A percentile compares a stretch with the other conserved stretches of the same genome.
Conservation (phyloP, 2,329 filamentous ascomycete species). For the Fusarium equiseti region DNA sequence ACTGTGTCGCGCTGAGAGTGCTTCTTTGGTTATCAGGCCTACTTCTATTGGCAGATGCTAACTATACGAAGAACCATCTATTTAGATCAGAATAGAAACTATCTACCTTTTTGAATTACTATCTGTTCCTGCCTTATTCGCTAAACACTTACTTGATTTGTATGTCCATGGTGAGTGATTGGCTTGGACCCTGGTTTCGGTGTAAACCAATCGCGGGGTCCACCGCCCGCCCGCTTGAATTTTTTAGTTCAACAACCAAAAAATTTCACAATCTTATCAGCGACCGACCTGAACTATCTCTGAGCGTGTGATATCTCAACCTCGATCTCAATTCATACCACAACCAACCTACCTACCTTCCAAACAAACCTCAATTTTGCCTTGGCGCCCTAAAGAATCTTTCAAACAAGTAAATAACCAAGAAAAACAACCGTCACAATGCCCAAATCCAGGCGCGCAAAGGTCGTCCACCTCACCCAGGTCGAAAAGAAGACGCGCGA, state of each 20-base stretch:
- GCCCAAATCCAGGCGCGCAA: slow-evolving; percentile 96
- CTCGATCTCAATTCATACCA: slow-evolving; percentile 18
- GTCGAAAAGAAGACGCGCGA: slow-evolving; percentile 93
- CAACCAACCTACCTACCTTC: slow-evolving; percentile 3
- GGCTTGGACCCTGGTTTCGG: slow-evolving; percentile 32
- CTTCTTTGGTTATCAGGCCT: not conserved
- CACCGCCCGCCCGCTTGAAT: slow-evolving; percentile 31
- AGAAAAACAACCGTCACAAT: slow-evolving; percentile 63
- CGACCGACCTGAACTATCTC: slow-evolving; percentile 22
- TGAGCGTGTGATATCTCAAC: slow-evolving; percentile 17
- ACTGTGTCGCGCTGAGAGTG: not conserved
- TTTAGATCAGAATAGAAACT: not conserved
- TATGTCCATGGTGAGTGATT: slow-evolving; percentile 27
- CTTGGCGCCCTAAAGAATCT: not conserved
- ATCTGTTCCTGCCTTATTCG: not conserved
- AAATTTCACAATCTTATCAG: slow-evolving; percentile 53
- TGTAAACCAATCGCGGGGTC: slow-evolving; percentile 49
- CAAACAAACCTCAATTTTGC: not conserved
- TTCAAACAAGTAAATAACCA: not conserved
- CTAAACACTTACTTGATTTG: slow-evolving; percentile 18
- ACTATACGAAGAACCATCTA: not conserved
- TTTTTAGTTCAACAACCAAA: slow-evolving; percentile 47
- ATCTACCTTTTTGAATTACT: not conserved
- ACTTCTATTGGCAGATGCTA: not conserved
- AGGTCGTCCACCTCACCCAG: slow-evolving; percentile 89